Base-by-base conservation (phyloP, 2,329 filamentous ascomycete species). In the Xylaria sp. region DNA sequence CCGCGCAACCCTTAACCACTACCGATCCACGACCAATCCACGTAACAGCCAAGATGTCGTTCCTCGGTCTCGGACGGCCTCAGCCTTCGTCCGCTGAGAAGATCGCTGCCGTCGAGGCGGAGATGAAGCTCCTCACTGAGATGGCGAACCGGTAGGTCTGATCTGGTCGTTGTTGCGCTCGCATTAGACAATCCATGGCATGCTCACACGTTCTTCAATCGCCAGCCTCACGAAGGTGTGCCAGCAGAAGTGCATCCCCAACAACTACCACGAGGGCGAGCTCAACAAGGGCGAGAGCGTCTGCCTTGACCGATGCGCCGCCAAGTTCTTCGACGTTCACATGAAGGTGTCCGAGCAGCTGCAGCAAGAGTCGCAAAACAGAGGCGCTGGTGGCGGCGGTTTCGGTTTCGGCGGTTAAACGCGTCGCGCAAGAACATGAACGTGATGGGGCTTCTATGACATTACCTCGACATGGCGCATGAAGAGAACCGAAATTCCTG, bases 221-320 rank as follows among this genome's bases (percentile, higher is more conserved):
- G 8, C 35, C 68, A 95, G 92, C 65, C 84, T 97, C 65, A 88
- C 91, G 71, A 87, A 91, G 76, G 90, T 91, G 64, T 99, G 94
- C 85, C 86, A 90, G 68, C 86, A 89, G 75, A 99, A 99, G 82
- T 99, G 94, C 79, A 85, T 99, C 69, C 93, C 93, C 64, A 82
- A 80, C 72, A 87, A 93, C 71, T 99, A 97, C 85, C 91, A 92
- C 75, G 94, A 99, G 80, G 86, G 85, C 75, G 93, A 99, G 70
- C 87, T 99, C 72, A 96, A 97, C 85, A 99, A 99, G 81, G 95
- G 92, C 82, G 94, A 99, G 79, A 92, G 89, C 68, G 94, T 99
- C 70, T 99, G 95, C 80, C 87, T 99, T 69, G 94, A 99, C 80
- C 91, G 94, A 72, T 99, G 95, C 79, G 90, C 95, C 60, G 84